These are phyloP conservation scores for Fusarium chlamydosporum DNA, from an alignment of 2,329 filamentous ascomycete species.

Conservation along the genomic window DNA sequence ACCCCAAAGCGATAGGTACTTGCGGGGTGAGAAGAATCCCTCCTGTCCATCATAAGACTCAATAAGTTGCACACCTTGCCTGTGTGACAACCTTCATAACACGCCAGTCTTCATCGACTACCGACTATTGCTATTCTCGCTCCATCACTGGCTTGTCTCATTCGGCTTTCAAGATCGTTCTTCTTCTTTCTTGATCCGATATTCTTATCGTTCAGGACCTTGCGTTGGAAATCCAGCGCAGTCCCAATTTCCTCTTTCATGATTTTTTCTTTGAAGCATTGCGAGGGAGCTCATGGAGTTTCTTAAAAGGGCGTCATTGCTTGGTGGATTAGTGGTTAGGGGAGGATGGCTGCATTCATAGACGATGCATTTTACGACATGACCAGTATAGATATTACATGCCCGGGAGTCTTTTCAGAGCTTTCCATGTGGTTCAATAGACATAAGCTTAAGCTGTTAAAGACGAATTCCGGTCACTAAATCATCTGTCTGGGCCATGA, in stretches of 20 bases:
- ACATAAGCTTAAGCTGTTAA: background rate
- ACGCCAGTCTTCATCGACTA: constrained; percentile 28
- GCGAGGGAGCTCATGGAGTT: constrained; percentile 51
- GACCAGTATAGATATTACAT: constrained; percentile 31
- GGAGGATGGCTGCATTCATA: constrained; percentile 25
- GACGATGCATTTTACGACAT: constrained; percentile 29
- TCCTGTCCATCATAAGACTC: constrained; percentile 30
- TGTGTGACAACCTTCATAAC: constrained; percentile 19
- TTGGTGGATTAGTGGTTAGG: constrained; percentile 40
- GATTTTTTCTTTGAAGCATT: constrained; percentile 45
- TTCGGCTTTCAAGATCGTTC: constrained; percentile 21
- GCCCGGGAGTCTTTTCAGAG: constrained; percentile 3
- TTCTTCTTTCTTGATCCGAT: constrained; percentile 22
- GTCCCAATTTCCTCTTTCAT: constrained; percentile 19
- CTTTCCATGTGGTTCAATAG: constrained; percentile 19
- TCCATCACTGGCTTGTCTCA: constrained; percentile 19
- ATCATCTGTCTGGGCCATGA: background rate
- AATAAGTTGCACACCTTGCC: constrained; percentile 22
- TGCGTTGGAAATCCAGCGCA: constrained; percentile 25
- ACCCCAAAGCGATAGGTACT: constrained; percentile 63
- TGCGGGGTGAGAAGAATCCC: constrained; percentile 52
- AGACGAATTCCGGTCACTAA: background rate
- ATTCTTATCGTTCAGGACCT: constrained; percentile 24
- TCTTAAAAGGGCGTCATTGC: constrained; percentile 41
- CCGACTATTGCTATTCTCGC: constrained; percentile 8